Conservation (phyloP, 768 basidiomycete genomes). For the Suillus bovinus region DNA sequence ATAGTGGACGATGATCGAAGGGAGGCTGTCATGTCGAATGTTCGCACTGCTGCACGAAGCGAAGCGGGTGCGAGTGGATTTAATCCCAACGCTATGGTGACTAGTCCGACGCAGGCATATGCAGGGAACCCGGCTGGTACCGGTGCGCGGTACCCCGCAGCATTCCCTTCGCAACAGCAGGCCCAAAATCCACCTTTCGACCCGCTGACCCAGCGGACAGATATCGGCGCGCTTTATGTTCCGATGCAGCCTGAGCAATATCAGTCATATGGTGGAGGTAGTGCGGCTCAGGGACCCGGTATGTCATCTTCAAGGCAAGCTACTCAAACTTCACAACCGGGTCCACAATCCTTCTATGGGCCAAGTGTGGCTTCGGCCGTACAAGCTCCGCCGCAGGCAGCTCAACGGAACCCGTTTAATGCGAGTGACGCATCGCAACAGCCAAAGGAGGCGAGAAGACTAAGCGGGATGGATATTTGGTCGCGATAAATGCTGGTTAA, state of each 20-base stretch:
- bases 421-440: slow-evolving; percentile 41
- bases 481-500: slow-evolving; percentile 51
- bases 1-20: slow-evolving; percentile 70
- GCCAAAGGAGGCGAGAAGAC: slow-evolving; percentile 58
- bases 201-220: slow-evolving; percentile 59
- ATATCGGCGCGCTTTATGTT: slow-evolving; percentile 70
- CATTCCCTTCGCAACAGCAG: slow-evolving; percentile 49
- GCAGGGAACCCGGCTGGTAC: slow-evolving; percentile 49
- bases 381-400: slow-evolving; percentile 30
- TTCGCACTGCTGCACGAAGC: slow-evolving; percentile 60
- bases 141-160: slow-evolving; percentile 56
- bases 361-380: slow-evolving; percentile 56
- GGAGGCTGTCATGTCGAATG: slow-evolving; percentile 82
- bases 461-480: slow-evolving; percentile 74
- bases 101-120: slow-evolving; percentile 79
- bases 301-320: slow-evolving; percentile 40
- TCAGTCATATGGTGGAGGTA: slow-evolving; percentile 49
- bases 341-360: slow-evolving; percentile 65
- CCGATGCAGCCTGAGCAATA: slow-evolving; percentile 86
- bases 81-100: slow-evolving; percentile 51
- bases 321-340: slow-evolving; percentile 43
- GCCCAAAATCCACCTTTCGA: slow-evolving; percentile 50
- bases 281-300: slow-evolving; percentile 29
- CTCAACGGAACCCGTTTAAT: slow-evolving; percentile 45
- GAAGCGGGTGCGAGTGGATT: slow-evolving; percentile 47